phyloP scores from a whole-genome alignment of 768 basidiomycete species.

The Pulveroboletus sp. region DNA sequence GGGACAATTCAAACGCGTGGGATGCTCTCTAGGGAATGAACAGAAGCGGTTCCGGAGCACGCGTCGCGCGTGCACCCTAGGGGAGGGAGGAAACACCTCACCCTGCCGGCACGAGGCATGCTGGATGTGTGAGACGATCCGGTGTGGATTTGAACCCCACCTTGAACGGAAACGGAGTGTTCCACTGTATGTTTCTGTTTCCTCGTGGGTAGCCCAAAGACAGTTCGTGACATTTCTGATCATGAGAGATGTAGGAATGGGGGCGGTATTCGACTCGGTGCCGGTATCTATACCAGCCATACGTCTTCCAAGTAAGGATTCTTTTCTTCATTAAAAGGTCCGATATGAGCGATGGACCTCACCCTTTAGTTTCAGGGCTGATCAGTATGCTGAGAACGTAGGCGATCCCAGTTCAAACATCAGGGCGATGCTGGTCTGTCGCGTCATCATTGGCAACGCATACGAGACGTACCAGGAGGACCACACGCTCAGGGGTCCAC shows the following conservation, averaged over 20 bases:
- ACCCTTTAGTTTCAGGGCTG: constrained; percentile 13
- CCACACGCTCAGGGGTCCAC: constrained; percentile 10
- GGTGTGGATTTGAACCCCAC: constrained; percentile 18
- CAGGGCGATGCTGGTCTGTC: constrained; percentile 22
- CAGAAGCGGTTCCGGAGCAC: constrained; percentile 23
- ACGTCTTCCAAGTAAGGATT: constrained; percentile 22
- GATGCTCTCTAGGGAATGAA: constrained; percentile 15
- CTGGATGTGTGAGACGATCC: constrained; percentile 20
- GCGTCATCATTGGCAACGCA: constrained; percentile 18
- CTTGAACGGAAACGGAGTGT: constrained; percentile 13
- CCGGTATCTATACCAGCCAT: constrained; percentile 22
- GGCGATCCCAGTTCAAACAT: constrained; percentile 6
- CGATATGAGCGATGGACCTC: background rate
- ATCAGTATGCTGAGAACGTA: constrained; percentile 12
- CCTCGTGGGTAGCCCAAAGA: background rate
- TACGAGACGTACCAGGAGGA: constrained; percentile 7
- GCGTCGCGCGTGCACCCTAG: constrained; percentile 19
- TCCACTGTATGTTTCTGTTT: constrained; percentile 13
- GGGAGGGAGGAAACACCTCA: constrained; percentile 16
- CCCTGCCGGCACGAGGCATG: constrained; percentile 13
- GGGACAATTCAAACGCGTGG: background rate
- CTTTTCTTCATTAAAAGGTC: background rate
- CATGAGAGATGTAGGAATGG: background rate
- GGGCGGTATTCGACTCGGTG: constrained; percentile 20
- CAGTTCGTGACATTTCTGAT: constrained; percentile 5